Base-by-base conservation (phyloP, 164 flowering plant genomes). In the Aristolochia californica region DNA sequence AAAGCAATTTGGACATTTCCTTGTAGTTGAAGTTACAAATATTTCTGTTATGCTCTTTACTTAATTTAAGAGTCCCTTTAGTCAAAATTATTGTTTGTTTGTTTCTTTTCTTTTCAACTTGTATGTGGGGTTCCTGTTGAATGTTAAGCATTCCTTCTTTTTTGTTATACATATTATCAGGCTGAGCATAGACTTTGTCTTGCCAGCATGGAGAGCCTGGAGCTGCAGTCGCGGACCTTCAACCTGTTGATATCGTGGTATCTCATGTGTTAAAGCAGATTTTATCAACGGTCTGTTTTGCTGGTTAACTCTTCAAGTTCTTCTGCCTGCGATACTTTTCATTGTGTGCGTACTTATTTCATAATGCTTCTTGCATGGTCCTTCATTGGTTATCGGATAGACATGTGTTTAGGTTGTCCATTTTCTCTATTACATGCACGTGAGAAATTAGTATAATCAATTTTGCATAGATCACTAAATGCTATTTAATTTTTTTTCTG, bases 141-240 rank as follows among this genome's bases (percentile, higher is more conserved):
- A 28, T 34, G 40, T 34, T 4, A 8, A 34, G 10, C 10, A 2
- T 34, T 34, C 10, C 10, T 4, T 7, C 40, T 34, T 34, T 34
- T 34, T 34, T 2, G 10, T 34, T 34, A 12, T 34, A 34, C 40
- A 5, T 12, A 34, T 34, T 34, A 34, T 34, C 40, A 22, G 9
- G 2, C 26, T 23, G 9, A 23, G 26, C 54, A 50, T 34, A 23
- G 27, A 14, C 13, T 22, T 5, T 50, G 26, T 49, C 58, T 26
- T 80, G 62, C 58, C 83, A 93, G 98, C 97, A 93, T 78, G 97
- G 98, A 27, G 98, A 93, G 71, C 91, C 95, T 62, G 98, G 98
- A 68, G 95, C 89, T 66, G 95, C 89, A 66, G 89, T 87, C 61
- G 83, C 68, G 8, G 95, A 91, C 64, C 58, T 87, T 61, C 89